Conservation (phyloP, 1,284 basidiomycete species). For the Rhodotorula sp. region DNA sequence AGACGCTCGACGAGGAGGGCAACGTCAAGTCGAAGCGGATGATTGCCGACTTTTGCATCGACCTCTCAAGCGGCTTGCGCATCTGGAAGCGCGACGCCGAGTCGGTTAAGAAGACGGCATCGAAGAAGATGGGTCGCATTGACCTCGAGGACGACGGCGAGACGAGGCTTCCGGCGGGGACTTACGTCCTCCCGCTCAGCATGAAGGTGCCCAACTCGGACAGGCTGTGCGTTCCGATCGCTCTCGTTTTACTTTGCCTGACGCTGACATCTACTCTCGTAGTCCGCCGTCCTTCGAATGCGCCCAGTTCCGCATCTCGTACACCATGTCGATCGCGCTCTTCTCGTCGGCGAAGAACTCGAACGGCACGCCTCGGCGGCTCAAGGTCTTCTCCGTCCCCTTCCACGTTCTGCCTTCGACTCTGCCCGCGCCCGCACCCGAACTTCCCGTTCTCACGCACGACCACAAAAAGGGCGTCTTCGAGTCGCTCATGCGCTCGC, state of each 20-base stretch:
- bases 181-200: conserved; percentile 46
- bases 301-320: conserved; percentile 45
- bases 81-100: conserved; percentile 47
- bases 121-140: conserved; percentile 6
- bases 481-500: conserved; percentile 40
- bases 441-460: conserved; percentile 42
- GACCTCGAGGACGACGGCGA: conserved; percentile 28
- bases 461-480: conserved; percentile 42
- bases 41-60: conserved; percentile 47
- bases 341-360: conserved; percentile 37
- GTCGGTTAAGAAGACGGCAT: conserved; percentile 20
- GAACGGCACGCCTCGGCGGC: conserved; percentile 42
- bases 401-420: conserved; percentile 47
- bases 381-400: conserved; percentile 46
- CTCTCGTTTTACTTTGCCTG: background rate
- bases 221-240: conserved; percentile 38
- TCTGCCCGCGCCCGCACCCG: conserved; percentile 40
- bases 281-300: conserved; percentile 47
- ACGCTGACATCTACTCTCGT: background rate
- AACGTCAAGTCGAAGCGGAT: conserved; percentile 43
- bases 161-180: conserved; percentile 43
- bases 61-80: conserved; percentile 44
- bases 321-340: conserved; percentile 47
- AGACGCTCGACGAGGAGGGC: conserved; percentile 41
- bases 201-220: conserved; percentile 48